Base-by-base conservation (phyloP, 2,329 filamentous ascomycete species). In the Aaosphaeria pasadenensis region DNA sequence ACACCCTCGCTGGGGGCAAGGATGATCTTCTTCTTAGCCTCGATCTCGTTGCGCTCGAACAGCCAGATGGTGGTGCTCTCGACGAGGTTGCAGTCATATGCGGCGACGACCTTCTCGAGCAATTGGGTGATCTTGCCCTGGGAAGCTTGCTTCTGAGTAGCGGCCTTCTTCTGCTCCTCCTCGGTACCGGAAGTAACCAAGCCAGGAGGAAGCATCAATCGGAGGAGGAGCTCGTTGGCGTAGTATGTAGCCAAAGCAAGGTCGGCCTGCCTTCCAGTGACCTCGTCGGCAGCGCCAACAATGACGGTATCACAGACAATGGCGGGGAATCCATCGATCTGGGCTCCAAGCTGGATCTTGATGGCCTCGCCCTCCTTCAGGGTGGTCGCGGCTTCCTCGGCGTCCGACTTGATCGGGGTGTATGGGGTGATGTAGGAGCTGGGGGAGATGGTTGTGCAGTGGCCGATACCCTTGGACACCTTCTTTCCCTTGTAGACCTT, bases 401-500 rank as follows among this genome's bases (percentile, higher is more conserved):
- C 79, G 67, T 99, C 94, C 56, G 91, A 85, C 59, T 84, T 85
- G 62, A 99, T 80, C 44, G 94, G 94, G 42, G 94, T 99, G 79
- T 96, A 97, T 44, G 94, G 94, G 48, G 94, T 99, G 72, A 99
- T 86, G 76, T 91, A 95, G 56, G 91, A 88, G 74, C 87, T 88
- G 55, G 94, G 94, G 30, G 94, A 97, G 71, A 99, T 84, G 54
- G 94, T 99, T 50, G 90, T 95, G 50, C 94, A 94, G 79, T 96
- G 91, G 48, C 88, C 85, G 74, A 96, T 89, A 68, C 92, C 94
- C 82, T 99, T 99, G 71, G 78, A 73, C 67, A 96, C 86, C 80
- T 96, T 97, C 82, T 97, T 97, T 75, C 91, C 92, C 73, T 95
- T 91, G 83, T 94, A 99, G 66, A 99, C 92, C 81, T 97, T 97